These are phyloP conservation scores for Cucurbita argyrosperma DNA, from an alignment of 306 rosid species.

Conservation along the genomic window DNA sequence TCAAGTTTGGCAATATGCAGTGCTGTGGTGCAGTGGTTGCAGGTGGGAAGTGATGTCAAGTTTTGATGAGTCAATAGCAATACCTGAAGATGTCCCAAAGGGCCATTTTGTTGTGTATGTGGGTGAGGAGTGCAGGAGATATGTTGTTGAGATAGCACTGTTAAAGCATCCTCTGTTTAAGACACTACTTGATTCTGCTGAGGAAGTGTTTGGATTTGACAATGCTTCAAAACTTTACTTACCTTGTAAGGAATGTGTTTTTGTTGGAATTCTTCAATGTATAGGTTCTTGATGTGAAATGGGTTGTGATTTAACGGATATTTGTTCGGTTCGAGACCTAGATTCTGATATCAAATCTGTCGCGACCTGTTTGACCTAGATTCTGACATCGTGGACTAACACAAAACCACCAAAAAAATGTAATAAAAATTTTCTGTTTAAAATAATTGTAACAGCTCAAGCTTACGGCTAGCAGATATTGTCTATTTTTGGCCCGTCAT, in stretches of 20 bases:
- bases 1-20: slow-evolving; percentile 7
- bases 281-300: background rate
- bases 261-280: slow-evolving; percentile 29
- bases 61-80: background rate
- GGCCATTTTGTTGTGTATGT: slow-evolving; percentile 62
- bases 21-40: background rate
- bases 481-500: too few relatives aligned
- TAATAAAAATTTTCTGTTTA: too few relatives aligned
- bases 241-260: slow-evolving; percentile 48
- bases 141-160: slow-evolving; percentile 30
- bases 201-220: slow-evolving; percentile 42
- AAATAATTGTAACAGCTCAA: too few relatives aligned
- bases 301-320: background rate
- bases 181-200: slow-evolving; percentile 43
- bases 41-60: slow-evolving; percentile 7
- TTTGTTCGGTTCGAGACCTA: background rate
- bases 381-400: too few relatives aligned
- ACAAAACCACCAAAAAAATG: too few relatives aligned
- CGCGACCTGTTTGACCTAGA: too few relatives aligned
- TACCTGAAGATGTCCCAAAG: slow-evolving; percentile 57
- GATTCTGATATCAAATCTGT: too few relatives aligned
- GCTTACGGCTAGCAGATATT: too few relatives aligned
- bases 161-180: slow-evolving; percentile 43
- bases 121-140: slow-evolving; percentile 54
- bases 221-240: slow-evolving; percentile 31